Evolutionary conservation across 2,329 filamentous ascomycete species (phyloP), one percentile per base, ranked within the genome.

Genomic region (Huntiella omanensis): DNA sequence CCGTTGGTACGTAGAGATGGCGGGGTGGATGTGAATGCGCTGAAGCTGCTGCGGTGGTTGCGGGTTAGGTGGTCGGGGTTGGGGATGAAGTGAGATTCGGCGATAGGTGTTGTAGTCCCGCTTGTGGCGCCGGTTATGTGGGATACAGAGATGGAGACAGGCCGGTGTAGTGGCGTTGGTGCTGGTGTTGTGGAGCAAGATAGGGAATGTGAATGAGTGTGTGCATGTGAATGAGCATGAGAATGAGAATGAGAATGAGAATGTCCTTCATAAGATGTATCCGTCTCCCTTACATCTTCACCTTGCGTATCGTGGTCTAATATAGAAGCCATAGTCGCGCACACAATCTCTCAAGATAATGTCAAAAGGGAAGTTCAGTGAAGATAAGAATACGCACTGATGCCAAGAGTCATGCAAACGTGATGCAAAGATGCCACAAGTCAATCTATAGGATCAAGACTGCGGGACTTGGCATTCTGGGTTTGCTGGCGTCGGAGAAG

Each of bases 181-280:
- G 33, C 17, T 43, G 13, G 39, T 38, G 19, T 35, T 43, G 34
- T 43, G 22, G 45, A 41, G 6, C 32, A 15, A 13, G 47, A 36
- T 19, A 13, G 41, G 7, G 33, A 16, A 17, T 42, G 28, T 4
- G 47, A 11, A n/a, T 45, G 42, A 19, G 47, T 22, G 15, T 36
- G 35, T 10, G 46, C 40, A 13, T 32, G 42, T 12, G 42, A 37
- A 28, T 37, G 47, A 10, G 62, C 40, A 17, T 43, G 40, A 17
- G 17, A 60, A 46, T 60, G 60, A 11, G 62, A 60, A 46, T 62
- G 60, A 11, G 61, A 55, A 44, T 67, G 61, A 40, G 22, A 28
- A 28, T 28, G 22, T 28, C 22, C 22, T 28, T 28, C 22, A 28
- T 28, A 3, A 28, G 22, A 28, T 28, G 22, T 28, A 28, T 28